A percentile compares a stretch with the other conserved stretches of the same genome.
These are phyloP conservation scores for Tilletia indica DNA, from an alignment of 1,284 basidiomycete species.

Conservation along the genomic window DNA sequence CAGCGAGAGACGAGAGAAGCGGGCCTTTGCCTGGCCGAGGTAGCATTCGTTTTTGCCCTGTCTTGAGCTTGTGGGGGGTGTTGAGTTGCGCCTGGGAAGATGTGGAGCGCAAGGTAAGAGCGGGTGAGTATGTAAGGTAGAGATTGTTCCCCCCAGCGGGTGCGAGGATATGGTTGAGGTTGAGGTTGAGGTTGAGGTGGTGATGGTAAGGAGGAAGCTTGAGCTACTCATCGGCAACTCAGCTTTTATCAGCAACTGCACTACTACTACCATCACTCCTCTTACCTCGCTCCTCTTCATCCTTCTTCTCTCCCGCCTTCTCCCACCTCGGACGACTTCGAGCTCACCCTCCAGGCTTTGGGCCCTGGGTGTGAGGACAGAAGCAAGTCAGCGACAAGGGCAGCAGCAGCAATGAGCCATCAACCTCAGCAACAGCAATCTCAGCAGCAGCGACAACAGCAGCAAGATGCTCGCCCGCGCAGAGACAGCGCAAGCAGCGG, in stretches of 20 bases:
- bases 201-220: neutral
- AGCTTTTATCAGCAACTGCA: no score
- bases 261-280: no score
- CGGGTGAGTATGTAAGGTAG: neutral
- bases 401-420: neutral
- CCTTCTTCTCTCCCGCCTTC: no score
- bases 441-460: neutral
- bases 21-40: neutral
- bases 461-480: neutral
- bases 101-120: neutral
- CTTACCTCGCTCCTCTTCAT: no score
- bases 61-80: neutral
- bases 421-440: conserved; percentile 4
- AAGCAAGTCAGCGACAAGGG: neutral
- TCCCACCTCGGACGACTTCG: no score
- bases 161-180: no score
- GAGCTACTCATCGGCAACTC: no score
- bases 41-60: neutral
- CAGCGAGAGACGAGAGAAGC: neutral
- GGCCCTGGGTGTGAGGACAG: neutral
- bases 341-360: neutral
- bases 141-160: no score
- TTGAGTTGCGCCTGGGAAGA: neutral
- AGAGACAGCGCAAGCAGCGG: neutral
- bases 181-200: neutral